Base-by-base conservation (phyloP, 768 basidiomycete genomes). In the Pleurotus ostreatus region DNA sequence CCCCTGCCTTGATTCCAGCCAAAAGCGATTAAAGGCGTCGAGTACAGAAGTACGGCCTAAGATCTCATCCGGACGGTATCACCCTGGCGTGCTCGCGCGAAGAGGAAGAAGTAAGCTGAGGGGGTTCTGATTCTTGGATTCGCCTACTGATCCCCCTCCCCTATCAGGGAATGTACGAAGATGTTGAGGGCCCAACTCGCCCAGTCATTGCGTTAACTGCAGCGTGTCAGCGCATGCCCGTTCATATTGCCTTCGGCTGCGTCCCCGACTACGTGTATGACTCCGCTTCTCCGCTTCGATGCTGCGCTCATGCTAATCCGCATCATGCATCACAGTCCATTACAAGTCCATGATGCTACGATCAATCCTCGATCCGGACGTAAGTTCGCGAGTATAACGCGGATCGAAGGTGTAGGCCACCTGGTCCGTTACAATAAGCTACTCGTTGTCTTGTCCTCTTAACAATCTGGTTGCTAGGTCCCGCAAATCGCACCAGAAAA, bases 141-240 rank as follows among this genome's bases (percentile, higher is more conserved):
- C 44, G 15, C 16, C 44, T 34, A 56, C 43, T 56, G 47, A 5
- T 41, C 20, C 15, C 39, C 15, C 55, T 37, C 30, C 40, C 18
- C 18, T 40, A 57, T 54, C 49, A 86, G 85, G 78, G 77, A 1
- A 88, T 88, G 85, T 88, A 87, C 61, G 66, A 72, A 40, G 86
- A 88, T 55, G 65, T 68, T 22, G 77, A 80, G 4, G 86, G 85
- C 2, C 71, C 81, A 2, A 74, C 72, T 11, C 77, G 75, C 57
- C 83, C 85, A 5, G 75, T 87, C 6, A 64, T 71, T 40, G 74
- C 73, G 6, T 61, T 88, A 52, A 71, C 77, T 59, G 60, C 65
- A 43, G 48, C 71, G 1, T 81, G 78, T 55, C 46, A 61, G 9
- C 61, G 56, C 18, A 68, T 75, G 6, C 82, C 82, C 0, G 68